A percentile compares a stretch with the other conserved stretches of the same genome.
These are phyloP conservation scores for Coccomyxa sp. DNA, from an alignment of 139 green algal species.

Conservation along the genomic window DNA sequence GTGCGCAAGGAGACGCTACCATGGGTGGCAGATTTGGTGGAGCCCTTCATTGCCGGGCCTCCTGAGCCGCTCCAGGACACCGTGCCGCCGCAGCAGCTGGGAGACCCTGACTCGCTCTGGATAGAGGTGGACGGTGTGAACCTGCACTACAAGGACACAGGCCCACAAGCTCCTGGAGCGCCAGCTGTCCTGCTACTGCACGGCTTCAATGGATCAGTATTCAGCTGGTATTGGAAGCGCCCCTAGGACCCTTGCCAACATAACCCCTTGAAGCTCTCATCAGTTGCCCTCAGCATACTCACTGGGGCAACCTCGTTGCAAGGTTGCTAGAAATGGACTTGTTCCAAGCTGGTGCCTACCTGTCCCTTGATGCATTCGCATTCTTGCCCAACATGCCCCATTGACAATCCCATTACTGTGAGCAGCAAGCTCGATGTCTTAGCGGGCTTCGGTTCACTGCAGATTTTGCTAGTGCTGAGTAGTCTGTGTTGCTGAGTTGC, in stretches of 20 bases:
- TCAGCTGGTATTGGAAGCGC: conserved; percentile 31
- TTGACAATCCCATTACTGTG: background rate
- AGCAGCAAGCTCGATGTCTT: background rate
- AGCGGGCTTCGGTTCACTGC: too few relatives aligned
- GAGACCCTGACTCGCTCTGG: conserved; percentile 53
- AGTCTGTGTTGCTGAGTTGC: background rate
- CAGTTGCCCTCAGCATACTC: background rate
- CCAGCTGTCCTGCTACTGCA: conserved; percentile 58
- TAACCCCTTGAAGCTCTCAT: background rate
- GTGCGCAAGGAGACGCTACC: conserved; percentile 23
- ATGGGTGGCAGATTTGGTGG: conserved; percentile 46
- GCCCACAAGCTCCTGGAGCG: background rate
- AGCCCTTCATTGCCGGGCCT: conserved; percentile 26
- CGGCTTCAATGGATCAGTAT: conserved; percentile 55
- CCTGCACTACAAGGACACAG: conserved; percentile 62
- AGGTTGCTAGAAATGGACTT: background rate
- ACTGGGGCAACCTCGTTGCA: too few relatives aligned
- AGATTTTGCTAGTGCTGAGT: background rate
- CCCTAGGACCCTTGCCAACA: too few relatives aligned
- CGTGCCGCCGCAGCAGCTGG: conserved; percentile 31
- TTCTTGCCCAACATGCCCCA: background rate
- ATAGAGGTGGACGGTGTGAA: conserved; percentile 34
- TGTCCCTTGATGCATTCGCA: background rate
- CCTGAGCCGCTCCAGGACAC: conserved; percentile 36
- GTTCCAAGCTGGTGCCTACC: background rate